Evolutionary conservation across 73 alveolate genomes (phyloP).

Genomic region (Stentor coeruleus): DNA sequence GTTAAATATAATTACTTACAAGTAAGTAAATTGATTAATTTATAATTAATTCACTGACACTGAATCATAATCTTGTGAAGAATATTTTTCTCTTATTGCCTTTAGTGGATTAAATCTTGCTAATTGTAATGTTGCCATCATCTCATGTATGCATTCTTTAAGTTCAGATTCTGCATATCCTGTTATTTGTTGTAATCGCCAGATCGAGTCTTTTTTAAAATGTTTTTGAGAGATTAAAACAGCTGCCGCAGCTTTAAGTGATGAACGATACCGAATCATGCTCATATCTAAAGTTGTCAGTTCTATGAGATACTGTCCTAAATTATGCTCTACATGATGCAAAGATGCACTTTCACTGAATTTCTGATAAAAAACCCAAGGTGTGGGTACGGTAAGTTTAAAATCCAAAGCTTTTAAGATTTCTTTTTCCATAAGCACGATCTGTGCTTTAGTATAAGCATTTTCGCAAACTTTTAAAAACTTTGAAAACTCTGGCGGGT

Average conservation of each 20-base stretch:
- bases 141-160: neutral
- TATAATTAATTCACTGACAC: neutral
- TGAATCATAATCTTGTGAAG: neutral
- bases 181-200: constrained; percentile 1
- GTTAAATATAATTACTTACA: no score
- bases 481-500: constrained; percentile 31
- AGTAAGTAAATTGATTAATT: no score
- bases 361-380: constrained; percentile 28
- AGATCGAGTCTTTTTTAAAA: neutral
- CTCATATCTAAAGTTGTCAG: constrained; percentile 30
- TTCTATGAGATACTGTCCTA: constrained; percentile 37
- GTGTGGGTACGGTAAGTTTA: constrained; percentile 27
- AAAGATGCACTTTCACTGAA: constrained; percentile 1
- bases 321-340: constrained; percentile 9
- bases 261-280: constrained; percentile 19
- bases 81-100: neutral
- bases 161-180: neutral
- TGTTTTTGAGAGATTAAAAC: neutral
- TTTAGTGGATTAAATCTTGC: neutral
- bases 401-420: constrained; percentile 23
- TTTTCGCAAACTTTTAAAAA: constrained; percentile 24
- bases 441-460: constrained; percentile 27
- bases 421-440: constrained; percentile 29
- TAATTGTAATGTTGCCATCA: neutral
- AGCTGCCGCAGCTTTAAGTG: constrained; percentile 29